phyloP scores from a whole-genome alignment of 345 rosid genomes.

The Luvunga scandens region DNA sequence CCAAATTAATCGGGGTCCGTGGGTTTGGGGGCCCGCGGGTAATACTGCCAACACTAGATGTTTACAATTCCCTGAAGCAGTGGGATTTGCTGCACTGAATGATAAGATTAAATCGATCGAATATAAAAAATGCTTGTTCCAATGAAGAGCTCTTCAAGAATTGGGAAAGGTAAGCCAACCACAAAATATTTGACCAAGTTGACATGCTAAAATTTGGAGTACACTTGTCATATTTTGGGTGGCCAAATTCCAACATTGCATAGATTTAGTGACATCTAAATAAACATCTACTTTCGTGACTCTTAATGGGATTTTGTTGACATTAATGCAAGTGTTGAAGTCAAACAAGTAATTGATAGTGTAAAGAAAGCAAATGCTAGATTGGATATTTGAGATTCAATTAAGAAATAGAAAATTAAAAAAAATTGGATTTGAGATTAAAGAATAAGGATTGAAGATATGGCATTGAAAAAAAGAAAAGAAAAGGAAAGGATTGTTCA shows the following conservation, averaged over 20 bases:
- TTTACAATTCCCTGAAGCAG: slow-evolving; percentile 12
- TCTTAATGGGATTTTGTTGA: slow-evolving; percentile 4
- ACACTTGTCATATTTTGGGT: neutral
- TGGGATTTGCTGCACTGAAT: slow-evolving; percentile 38
- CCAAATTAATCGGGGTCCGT: no score
- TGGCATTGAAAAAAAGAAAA: neutral
- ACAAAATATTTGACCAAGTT: neutral
- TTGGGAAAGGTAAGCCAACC: slow-evolving; percentile 2
- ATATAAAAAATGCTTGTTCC: no score
- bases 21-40: no score
- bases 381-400: neutral
- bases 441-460: neutral
- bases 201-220: neutral
- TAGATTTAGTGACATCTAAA: neutral
- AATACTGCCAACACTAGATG: no score
- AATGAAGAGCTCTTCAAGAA: neutral
- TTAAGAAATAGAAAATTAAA: neutral
- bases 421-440: no score
- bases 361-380: neutral
- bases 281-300: neutral
- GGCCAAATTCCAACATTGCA: neutral
- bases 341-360: slow-evolving; percentile 1
- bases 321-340: neutral
- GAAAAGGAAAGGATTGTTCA: neutral
- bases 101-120: neutral